These are phyloP conservation scores for Spongiforma sp. DNA, from an alignment of 1,284 basidiomycete species.

Conservation along the genomic window DNA sequence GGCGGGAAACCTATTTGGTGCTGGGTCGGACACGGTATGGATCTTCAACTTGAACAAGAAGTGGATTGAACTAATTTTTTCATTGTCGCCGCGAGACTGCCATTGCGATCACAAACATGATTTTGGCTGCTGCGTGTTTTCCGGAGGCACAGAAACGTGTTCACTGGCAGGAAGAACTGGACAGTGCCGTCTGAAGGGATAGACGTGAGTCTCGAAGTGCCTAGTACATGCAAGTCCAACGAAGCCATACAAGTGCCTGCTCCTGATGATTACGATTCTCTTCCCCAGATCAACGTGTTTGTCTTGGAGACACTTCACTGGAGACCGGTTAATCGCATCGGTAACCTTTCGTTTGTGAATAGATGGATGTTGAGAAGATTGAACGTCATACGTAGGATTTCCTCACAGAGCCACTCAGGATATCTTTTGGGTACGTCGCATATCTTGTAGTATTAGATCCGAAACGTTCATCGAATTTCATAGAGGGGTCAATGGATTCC, in stretches of 20 bases:
- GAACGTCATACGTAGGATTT: constrained; percentile 43
- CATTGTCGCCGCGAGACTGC: constrained; percentile 15
- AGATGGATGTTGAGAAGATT: neutral
- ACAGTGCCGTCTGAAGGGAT: constrained; percentile 43
- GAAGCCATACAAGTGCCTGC: constrained; percentile 22
- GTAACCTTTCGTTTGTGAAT: constrained; percentile 14
- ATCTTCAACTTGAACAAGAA: neutral
- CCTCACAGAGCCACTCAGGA: constrained; percentile 62
- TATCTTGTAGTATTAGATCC: no score
- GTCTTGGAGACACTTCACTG: constrained; percentile 36
- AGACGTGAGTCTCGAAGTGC: constrained; percentile 40
- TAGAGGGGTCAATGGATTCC: constrained; percentile 62
- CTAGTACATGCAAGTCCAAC: no score
- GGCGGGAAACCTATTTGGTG: constrained; percentile 47
- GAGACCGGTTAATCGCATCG: constrained; percentile 37
- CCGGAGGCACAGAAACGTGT: constrained; percentile 45
- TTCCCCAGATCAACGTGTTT: constrained; percentile 36
- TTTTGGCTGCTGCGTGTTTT: constrained; percentile 51
- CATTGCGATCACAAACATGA: constrained; percentile 42
- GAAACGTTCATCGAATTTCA: no score
- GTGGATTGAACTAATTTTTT: neutral
- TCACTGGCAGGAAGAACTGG: constrained; percentile 50
- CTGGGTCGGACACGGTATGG: constrained; percentile 45
- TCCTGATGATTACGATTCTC: constrained; percentile 24
- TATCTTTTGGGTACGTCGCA: no score